Evolutionary conservation across 371 early-diverging fungal species (phyloP).

Genomic region (Rhizomucor miehei): DNA sequence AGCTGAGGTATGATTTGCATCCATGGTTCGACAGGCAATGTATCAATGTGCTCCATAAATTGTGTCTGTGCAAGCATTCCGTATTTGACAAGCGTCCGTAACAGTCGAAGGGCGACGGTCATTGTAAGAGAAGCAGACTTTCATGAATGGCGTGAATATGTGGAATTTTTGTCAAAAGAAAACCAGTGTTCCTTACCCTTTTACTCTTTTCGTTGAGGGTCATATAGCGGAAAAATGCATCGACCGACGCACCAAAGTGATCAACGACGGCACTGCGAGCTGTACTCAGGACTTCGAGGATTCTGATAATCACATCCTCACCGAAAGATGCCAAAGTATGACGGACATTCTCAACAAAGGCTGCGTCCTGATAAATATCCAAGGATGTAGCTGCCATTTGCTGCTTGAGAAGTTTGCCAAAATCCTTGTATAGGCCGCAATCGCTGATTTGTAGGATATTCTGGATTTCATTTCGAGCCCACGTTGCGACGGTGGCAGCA

Average conservation of each 20-base stretch:
- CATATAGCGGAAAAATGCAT: constrained; percentile 36
- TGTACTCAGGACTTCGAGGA: constrained; percentile 14
- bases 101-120: constrained; percentile 64
- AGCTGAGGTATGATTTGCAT: constrained; percentile 76
- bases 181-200: constrained; percentile 12
- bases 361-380: not conserved
- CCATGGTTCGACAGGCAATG: constrained; percentile 61
- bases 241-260: constrained; percentile 24
- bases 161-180: not conserved
- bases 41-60: constrained; percentile 42
- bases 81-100: constrained; percentile 66
- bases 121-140: constrained; percentile 37
- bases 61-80: constrained; percentile 47
- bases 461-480: constrained; percentile 21
- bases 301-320: not conserved
- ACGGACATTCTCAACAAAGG: not conserved
- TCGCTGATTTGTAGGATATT: not conserved
- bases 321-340: not conserved
- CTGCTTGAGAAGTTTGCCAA: not conserved
- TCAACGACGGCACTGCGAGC: constrained; percentile 21
- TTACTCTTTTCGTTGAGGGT: constrained; percentile 21
- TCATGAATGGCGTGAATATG: not conserved
- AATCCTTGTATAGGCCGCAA: not conserved
- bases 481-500: constrained; percentile 19
- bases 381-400: not conserved